phyloP scores from a whole-genome alignment of 768 basidiomycete genomes.

The Suillus clintonianus region DNA sequence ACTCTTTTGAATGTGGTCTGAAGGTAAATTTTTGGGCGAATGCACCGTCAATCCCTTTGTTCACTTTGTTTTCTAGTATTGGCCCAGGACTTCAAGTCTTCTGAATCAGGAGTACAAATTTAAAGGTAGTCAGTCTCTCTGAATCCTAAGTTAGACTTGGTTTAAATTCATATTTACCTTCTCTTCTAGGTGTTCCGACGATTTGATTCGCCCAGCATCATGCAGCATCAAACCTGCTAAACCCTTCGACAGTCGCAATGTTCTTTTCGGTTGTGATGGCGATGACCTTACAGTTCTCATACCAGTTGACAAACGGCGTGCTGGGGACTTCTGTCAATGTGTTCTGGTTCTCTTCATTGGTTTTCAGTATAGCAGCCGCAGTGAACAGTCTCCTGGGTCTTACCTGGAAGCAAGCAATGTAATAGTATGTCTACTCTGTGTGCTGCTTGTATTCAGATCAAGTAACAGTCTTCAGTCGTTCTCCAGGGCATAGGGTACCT shows the following conservation, averaged over 20 bases:
- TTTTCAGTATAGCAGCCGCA: slow-evolving; percentile 57
- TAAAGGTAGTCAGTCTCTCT: slow-evolving; percentile 34
- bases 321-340: slow-evolving; percentile 47
- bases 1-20: slow-evolving; percentile 52
- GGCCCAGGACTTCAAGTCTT: slow-evolving; percentile 60
- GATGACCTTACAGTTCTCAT: slow-evolving; percentile 51
- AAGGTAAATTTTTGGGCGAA: slow-evolving; percentile 34
- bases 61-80: slow-evolving; percentile 39
- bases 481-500: slow-evolving; percentile 54
- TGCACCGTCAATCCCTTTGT: background rate
- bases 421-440: slow-evolving; percentile 41
- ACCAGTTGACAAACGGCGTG: slow-evolving; percentile 30
- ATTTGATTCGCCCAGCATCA: slow-evolving; percentile 58
- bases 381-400: slow-evolving; percentile 54
- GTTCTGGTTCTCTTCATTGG: slow-evolving; percentile 57
- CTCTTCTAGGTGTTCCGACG: slow-evolving; percentile 48
- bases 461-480: slow-evolving; percentile 41
- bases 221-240: slow-evolving; percentile 48
- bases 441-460: slow-evolving; percentile 7
- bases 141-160: too few relatives aligned
- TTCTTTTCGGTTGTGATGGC: slow-evolving; percentile 59
- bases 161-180: background rate
- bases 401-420: slow-evolving; percentile 60
- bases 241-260: slow-evolving; percentile 54
- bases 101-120: slow-evolving; percentile 45